Evolutionary conservation across 2,329 filamentous ascomycete genomes (phyloP).

Genomic region (Ophiostoma ulmi): DNA sequence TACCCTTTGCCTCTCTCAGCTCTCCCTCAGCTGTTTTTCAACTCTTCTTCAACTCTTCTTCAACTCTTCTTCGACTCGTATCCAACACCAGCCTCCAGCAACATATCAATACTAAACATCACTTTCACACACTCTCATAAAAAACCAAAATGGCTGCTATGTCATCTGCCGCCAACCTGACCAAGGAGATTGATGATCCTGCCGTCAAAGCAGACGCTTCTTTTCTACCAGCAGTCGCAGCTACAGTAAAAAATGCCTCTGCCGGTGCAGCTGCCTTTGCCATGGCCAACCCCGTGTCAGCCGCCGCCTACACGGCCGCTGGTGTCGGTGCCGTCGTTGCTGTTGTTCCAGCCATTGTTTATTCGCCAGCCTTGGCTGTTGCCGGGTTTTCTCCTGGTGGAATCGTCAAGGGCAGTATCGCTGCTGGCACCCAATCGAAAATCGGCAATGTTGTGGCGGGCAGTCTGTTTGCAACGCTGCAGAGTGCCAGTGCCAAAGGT

Average conservation of each 20-base stretch:
- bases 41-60: too few relatives aligned
- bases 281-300: not conserved
- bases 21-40: too few relatives aligned
- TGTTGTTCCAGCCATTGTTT: not conserved
- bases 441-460: slow-evolving; percentile 32
- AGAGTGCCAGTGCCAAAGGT: slow-evolving; percentile 28
- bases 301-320: not conserved
- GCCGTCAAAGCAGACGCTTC: too few relatives aligned
- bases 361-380: slow-evolving; percentile 1
- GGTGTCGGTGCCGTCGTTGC: not conserved
- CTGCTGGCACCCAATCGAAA: slow-evolving; percentile 29
- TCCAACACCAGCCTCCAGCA: too few relatives aligned
- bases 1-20: too few relatives aligned
- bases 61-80: too few relatives aligned
- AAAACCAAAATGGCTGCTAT: too few relatives aligned
- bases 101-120: too few relatives aligned
- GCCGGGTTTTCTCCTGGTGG: slow-evolving; percentile 14
- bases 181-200: too few relatives aligned
- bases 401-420: slow-evolving; percentile 20
- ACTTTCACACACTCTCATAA: too few relatives aligned
- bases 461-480: slow-evolving; percentile 32
- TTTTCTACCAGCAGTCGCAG: too few relatives aligned
- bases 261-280: not conserved
- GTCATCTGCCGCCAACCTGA: too few relatives aligned
- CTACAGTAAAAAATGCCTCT: not conserved